phyloP scores from a whole-genome alignment of 1,284 basidiomycete species.

The Moniliophthora roreri region DNA sequence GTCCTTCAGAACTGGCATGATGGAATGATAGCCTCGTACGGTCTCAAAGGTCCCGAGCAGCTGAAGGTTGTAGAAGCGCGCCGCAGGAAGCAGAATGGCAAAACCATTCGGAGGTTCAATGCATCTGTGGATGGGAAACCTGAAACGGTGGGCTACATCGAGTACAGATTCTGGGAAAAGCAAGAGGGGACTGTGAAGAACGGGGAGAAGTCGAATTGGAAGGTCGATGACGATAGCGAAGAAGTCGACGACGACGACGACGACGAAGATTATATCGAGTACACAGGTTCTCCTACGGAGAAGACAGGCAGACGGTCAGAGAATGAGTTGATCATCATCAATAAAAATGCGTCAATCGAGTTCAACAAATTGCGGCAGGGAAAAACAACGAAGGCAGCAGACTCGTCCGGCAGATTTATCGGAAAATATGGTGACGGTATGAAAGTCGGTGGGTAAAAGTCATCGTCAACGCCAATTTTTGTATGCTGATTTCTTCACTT shows the following conservation, averaged over 20 bases:
- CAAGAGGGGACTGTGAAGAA: not conserved
- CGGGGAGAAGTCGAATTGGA: not conserved
- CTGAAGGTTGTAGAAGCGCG: not conserved
- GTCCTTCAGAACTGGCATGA: conserved; percentile 10
- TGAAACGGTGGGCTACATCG: not conserved
- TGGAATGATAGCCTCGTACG: not conserved
- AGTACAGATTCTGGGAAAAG: not conserved
- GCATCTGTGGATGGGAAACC: not conserved
- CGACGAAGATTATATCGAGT: no score
- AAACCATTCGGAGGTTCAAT: not conserved
- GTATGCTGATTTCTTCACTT: no score
- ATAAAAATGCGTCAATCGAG: conserved; percentile 1
- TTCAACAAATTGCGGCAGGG: not conserved
- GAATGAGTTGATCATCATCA: not conserved
- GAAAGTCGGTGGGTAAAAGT: conserved; percentile 9
- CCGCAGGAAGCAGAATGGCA: not conserved
- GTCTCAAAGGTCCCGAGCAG: not conserved
- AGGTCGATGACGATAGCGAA: not conserved
- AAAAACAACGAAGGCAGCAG: not conserved
- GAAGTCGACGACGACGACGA: not conserved
- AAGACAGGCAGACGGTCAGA: no score
- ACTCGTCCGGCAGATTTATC: not conserved
- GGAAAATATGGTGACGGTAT: conserved; percentile 8
- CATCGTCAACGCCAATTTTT: not conserved
- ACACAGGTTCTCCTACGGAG: no score